A percentile compares a stretch with the other conserved stretches of the same genome.
Conservation (phyloP, 768 basidiomycete genomes). For the Rhizopogon salebrosus region DNA sequence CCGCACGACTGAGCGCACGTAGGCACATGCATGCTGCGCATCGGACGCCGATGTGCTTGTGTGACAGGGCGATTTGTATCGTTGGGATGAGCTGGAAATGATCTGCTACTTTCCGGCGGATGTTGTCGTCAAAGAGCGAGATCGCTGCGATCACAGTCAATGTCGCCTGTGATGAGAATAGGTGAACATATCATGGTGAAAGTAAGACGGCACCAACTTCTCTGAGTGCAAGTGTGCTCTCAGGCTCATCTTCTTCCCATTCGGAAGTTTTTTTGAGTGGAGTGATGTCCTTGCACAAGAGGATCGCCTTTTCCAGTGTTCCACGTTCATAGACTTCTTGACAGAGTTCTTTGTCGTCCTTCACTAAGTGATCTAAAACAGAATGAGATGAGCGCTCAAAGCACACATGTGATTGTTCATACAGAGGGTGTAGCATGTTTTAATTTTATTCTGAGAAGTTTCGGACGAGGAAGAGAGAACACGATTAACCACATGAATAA, state of each 20-base stretch:
- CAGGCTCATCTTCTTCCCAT: constrained; percentile 70
- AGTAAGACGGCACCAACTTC: constrained; percentile 41
- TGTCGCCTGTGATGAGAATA: constrained; percentile 44
- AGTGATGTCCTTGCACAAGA: constrained; percentile 49
- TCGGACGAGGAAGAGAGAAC: constrained; percentile 44
- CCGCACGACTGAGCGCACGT: constrained; percentile 72
- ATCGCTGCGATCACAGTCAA: constrained; percentile 74
- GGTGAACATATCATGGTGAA: neutral
- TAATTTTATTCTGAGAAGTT: constrained; percentile 41
- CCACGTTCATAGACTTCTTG: constrained; percentile 67
- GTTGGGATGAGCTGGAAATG: constrained; percentile 48
- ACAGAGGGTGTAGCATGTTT: constrained; percentile 78
- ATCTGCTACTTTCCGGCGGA: constrained; percentile 65
- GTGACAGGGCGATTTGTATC: constrained; percentile 49
- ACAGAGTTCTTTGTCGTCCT: constrained; percentile 65
- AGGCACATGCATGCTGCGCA: constrained; percentile 86
- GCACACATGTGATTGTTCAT: constrained; percentile 18
- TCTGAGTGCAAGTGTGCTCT: constrained; percentile 47
- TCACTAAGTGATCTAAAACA: constrained; percentile 54
- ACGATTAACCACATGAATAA: constrained; percentile 69
- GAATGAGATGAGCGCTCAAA: neutral
- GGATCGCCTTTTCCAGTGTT: constrained; percentile 50
- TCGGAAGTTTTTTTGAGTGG: constrained; percentile 40
- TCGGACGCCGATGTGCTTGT: constrained; percentile 68
- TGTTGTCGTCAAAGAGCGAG: constrained; percentile 65